Conservation (phyloP, 495 filamentous ascomycete genomes). For the Podospora didyma region DNA sequence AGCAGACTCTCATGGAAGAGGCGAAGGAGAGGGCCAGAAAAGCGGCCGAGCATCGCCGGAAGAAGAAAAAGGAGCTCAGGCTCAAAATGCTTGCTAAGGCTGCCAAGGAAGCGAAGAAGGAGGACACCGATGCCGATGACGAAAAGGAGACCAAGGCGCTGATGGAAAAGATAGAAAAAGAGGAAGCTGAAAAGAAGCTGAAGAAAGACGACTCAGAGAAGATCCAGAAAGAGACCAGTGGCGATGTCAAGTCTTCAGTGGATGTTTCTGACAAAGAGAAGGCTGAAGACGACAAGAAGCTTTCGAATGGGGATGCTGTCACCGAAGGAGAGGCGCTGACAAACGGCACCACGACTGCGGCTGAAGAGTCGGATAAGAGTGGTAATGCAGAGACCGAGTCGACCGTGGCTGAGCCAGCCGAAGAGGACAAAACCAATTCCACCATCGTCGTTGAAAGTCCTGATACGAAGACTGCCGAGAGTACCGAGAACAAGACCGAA, state of each 20-base stretch:
- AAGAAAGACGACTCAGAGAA: neutral
- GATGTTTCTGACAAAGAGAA: neutral
- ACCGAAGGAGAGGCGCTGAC: no score
- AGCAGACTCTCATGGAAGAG: constrained; percentile 20
- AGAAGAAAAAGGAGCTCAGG: constrained; percentile 10
- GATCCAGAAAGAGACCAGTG: neutral
- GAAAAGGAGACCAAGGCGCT: neutral
- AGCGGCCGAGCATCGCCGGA: constrained; percentile 12
- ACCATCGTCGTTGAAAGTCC: neutral
- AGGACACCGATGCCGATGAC: neutral
- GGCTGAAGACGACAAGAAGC: neutral
- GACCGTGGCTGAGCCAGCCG: no score
- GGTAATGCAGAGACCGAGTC: no score
- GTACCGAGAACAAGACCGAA: neutral
- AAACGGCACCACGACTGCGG: neutral
- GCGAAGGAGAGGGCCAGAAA: constrained; percentile 16
- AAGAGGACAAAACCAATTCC: no score
- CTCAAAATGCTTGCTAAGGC: constrained; percentile 2
- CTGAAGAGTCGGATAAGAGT: no score
- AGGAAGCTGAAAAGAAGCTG: neutral
- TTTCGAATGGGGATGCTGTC: no score
- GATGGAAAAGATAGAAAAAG: neutral
- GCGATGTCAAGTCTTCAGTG: neutral
- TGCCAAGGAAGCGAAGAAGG: neutral
- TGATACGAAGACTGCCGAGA: neutral